Base-by-base conservation (phyloP, 179 eudicot species). In the Beta macrorhiza region DNA sequence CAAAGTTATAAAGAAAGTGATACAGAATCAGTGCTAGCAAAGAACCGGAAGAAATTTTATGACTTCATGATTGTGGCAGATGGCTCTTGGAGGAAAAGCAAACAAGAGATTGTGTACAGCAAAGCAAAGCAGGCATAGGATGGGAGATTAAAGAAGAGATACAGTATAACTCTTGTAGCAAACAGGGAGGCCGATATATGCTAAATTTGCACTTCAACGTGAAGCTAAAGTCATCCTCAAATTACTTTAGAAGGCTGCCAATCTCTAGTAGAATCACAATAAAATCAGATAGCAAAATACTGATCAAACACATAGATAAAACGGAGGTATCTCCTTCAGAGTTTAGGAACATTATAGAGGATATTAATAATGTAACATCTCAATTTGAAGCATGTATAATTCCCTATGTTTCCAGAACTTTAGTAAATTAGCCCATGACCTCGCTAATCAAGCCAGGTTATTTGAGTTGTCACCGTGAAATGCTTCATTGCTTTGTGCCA, bases 151-250 rank as follows among this genome's bases (percentile, higher is more conserved):
- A 11, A 6, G 16, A 51, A 37, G 5, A 7, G 59, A 72, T 52
- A 51, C 42, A 72, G 55, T 17, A 51, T 17, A 20, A 51, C 22
- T 32, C 58, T 22, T 20, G 12, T 37, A 51, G 58, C 7, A 51
- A n/a, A n/a, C n/a, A 72, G 75, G 59, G 42, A 72, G 76, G 45
- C 8, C 61, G 19, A 9, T 71, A 71, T 49, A 71, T 7, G 53
- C 73, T 19, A 72, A 5, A 4, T 14, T n/a, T 42, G 8, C 49
- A 15, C 58, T 12, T 10, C 58, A 73, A 73, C 8, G 19, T 52
- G 61, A 73, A 37, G 15, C 15, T 29, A 45, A 17, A 5, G 13
- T 10, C 5, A 19, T 49, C 74, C 74, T 19, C 52, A 22, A 25
- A 25, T 10, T 25, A 65, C 19, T 25, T 29, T 5, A 29, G 69